Percentiles rank a stretch among this genome's conserved stretches.
Evolutionary conservation across 148 eudicot genomes (phyloP).

Genomic region (Persicaria tinctoria): DNA sequence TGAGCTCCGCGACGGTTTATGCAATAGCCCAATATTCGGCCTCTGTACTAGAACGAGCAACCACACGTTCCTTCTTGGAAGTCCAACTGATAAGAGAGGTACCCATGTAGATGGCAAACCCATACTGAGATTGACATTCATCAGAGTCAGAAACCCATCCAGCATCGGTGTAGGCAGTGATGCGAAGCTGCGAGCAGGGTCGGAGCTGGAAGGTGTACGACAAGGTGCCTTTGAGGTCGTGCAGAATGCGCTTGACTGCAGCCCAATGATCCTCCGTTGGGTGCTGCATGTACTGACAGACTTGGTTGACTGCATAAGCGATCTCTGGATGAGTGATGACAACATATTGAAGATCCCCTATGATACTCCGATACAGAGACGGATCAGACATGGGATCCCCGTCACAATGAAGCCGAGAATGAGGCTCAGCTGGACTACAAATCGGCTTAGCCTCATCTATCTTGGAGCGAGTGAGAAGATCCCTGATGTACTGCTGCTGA

Average conservation of each 20-base stretch:
- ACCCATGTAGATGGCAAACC: not conserved
- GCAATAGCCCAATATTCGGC: not conserved
- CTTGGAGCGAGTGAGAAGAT: too few relatives aligned
- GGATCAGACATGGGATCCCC: too few relatives aligned
- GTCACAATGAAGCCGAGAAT: too few relatives aligned
- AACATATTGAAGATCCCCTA: too few relatives aligned
- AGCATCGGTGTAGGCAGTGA: not conserved
- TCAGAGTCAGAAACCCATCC: not conserved
- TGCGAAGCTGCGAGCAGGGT: not conserved
- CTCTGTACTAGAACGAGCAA: not conserved
- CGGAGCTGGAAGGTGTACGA: not conserved
- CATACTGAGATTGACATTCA: not conserved
- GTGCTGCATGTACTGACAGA: too few relatives aligned
- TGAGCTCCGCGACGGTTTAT: not conserved
- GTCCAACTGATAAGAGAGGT: not conserved
- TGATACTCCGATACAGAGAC: too few relatives aligned
- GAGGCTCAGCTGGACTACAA: too few relatives aligned
- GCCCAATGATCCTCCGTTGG: not conserved
- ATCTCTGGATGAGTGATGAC: too few relatives aligned
- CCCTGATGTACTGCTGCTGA: too few relatives aligned
- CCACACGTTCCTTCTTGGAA: not conserved
- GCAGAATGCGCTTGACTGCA: not conserved
- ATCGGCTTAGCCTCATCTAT: too few relatives aligned
- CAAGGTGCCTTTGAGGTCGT: too few relatives aligned
- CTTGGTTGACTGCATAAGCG: too few relatives aligned